Base-by-base conservation (phyloP, 164 flowering plant species). In the Vitis labrusca region DNA sequence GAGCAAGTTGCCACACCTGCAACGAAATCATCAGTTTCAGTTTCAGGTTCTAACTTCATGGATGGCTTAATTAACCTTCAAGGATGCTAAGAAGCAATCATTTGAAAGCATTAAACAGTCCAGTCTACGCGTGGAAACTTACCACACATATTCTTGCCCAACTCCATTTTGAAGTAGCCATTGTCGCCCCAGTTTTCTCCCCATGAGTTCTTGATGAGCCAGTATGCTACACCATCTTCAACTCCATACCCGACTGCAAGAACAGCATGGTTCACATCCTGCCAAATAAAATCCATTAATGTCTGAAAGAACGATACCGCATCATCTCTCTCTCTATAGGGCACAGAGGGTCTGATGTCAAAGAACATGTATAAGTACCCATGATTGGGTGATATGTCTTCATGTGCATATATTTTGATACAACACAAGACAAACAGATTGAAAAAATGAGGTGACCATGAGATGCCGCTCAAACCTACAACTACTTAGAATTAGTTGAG, bases 211-310 rank as follows among this genome's bases (percentile, higher is more conserved):
- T 96, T 96, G 51, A 93, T 81, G 12, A 96, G 92, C 99, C 99
- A 96, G 69, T 89, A 96, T 6, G 97, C 95, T 10, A 85, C 67
- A 32, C 90, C 97, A 70, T 88, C 66, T 81, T 93, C 94, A 19
- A 84, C 88, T 64, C 97, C 99, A 71, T 93, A 96, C 27, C 99
- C 98, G 71, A 93, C 97, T 9, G 99, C 98, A 65, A 96, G 77
- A 66, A 96, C 99, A n/a, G 98, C 99, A 77, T 96, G 99, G 83
- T 96, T 96, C 71, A 96, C 99, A 79, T 93, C 99, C 99, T 95
- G 92, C 77, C 64, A 74, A 59, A 65, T 47, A 60, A 52, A 32
- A 63, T 27, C 52, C 9, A 48, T 23, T 16, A 56, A 50, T 49
- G 32, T 67, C 8, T 51, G 57, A 52, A 37, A 68, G 9, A 29